These are phyloP conservation scores for Tolypocladium guangdongense DNA, from an alignment of 2,329 filamentous ascomycete genomes.

Conservation along the genomic window DNA sequence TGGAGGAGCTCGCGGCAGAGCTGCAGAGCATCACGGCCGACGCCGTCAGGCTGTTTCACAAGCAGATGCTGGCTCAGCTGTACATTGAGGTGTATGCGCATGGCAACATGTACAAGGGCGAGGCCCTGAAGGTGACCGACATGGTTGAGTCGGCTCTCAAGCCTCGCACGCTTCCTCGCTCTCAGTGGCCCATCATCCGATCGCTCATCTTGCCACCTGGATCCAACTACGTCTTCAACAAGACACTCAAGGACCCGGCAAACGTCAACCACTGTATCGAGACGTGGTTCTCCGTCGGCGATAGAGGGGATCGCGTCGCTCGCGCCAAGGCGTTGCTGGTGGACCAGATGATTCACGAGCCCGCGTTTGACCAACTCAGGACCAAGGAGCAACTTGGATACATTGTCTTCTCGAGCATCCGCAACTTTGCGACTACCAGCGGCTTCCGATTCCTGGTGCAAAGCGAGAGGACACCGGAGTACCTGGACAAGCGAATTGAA, in stretches of 20 bases:
- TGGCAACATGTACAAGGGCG: conserved; percentile 90
- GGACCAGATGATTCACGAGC: conserved; percentile 85
- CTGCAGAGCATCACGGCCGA: conserved; percentile 63
- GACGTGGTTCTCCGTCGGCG: conserved; percentile 62
- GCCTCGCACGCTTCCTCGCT: conserved; percentile 59
- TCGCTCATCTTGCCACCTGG: conserved; percentile 69
- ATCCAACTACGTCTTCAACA: conserved; percentile 74
- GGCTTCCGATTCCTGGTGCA: conserved; percentile 88
- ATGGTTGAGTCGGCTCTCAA: conserved; percentile 70
- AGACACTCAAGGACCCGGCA: conserved; percentile 69
- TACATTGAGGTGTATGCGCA: conserved; percentile 83
- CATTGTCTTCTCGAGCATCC: conserved; percentile 77
- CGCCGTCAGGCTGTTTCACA: conserved; percentile 66
- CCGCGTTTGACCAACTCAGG: conserved; percentile 84
- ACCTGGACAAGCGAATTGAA: conserved; percentile 80
- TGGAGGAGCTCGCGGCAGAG: conserved; percentile 70
- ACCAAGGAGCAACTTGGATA: conserved; percentile 98
- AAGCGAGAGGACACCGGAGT: conserved; percentile 75
- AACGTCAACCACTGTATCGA: conserved; percentile 86
- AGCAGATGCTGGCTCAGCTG: conserved; percentile 69
- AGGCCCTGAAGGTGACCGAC: conserved; percentile 75
- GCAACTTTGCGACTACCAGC: conserved; percentile 63
- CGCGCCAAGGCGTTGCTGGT: conserved; percentile 72
- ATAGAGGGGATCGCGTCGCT: conserved; percentile 54
- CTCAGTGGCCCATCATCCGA: conserved; percentile 70